Percentiles rank a stretch among this genome's conserved stretches.
Conservation (phyloP, 768 basidiomycete species). For the Rhodocollybia butyracea region DNA sequence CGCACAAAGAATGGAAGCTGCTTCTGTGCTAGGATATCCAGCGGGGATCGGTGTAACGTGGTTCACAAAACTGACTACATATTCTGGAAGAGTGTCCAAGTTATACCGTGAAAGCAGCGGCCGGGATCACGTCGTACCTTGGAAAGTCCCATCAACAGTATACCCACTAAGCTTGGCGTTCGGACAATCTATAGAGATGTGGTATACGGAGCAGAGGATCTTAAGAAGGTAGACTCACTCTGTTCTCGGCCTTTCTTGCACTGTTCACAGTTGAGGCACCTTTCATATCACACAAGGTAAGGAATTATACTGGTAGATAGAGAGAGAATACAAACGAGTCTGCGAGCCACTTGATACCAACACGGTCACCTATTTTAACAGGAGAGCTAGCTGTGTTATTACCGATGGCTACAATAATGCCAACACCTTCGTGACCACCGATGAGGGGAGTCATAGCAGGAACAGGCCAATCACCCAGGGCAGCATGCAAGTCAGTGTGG, state of each 20-base stretch:
- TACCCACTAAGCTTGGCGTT: constrained; percentile 65
- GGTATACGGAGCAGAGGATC: background rate
- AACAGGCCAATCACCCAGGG: constrained; percentile 78
- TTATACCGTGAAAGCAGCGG: too few relatives aligned
- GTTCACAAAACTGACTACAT: constrained; percentile 65
- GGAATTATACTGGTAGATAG: background rate
- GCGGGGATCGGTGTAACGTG: constrained; percentile 82
- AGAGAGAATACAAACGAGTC: background rate
- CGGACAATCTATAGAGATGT: constrained; percentile 46
- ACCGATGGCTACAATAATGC: constrained; percentile 77
- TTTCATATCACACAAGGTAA: background rate
- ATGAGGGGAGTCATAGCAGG: constrained; percentile 62
- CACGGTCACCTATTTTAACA: constrained; percentile 73
- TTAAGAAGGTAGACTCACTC: constrained; percentile 38
- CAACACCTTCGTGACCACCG: constrained; percentile 86
- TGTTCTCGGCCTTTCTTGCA: constrained; percentile 79
- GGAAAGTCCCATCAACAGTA: constrained; percentile 76
- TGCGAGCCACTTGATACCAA: constrained; percentile 83
- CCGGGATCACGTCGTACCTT: too few relatives aligned
- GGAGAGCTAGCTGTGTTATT: constrained; percentile 53
- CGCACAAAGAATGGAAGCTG: constrained; percentile 78
- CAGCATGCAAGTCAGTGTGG: constrained; percentile 80
- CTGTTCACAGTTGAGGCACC: constrained; percentile 69
- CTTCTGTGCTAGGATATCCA: constrained; percentile 55
- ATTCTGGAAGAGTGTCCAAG: too few relatives aligned